Conservation (phyloP, 2,329 filamentous ascomycete species). For the Tolypocladium capitatum region DNA sequence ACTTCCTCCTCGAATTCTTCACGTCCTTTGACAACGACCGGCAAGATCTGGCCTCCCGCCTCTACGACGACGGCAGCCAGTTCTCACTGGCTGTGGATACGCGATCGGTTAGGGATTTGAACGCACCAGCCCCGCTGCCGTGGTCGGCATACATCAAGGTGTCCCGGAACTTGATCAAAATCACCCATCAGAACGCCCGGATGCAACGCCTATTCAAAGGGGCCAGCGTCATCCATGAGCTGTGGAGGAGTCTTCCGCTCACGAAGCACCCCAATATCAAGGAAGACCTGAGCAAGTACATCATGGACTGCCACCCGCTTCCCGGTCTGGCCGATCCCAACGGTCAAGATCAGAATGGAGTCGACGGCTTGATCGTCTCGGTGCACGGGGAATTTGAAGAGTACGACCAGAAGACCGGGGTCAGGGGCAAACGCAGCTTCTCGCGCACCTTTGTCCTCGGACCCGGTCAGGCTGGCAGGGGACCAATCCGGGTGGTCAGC, state of each 20-base stretch:
- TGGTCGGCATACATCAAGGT: slow-evolving; percentile 67
- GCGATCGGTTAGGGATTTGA: slow-evolving; percentile 33
- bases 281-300: slow-evolving; percentile 56
- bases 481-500: slow-evolving; percentile 60
- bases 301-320: slow-evolving; percentile 68
- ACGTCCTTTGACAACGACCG: slow-evolving; percentile 61
- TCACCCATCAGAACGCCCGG: slow-evolving; percentile 46
- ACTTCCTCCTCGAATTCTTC: slow-evolving; percentile 65
- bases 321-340: slow-evolving; percentile 58
- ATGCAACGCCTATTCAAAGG: slow-evolving; percentile 56
- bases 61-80: slow-evolving; percentile 63
- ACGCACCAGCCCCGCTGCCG: slow-evolving; percentile 30
- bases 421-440: slow-evolving; percentile 60
- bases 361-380: slow-evolving; percentile 64
- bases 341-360: slow-evolving; percentile 48
- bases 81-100: slow-evolving; percentile 68
- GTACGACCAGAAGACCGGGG: slow-evolving; percentile 40
- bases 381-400: slow-evolving; percentile 83
- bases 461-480: slow-evolving; percentile 52
- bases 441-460: slow-evolving; percentile 70
- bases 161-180: slow-evolving; percentile 64
- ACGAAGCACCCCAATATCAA: slow-evolving; percentile 64
- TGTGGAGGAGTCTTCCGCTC: slow-evolving; percentile 57
- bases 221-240: slow-evolving; percentile 46
- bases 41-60: slow-evolving; percentile 43